Evolutionary conservation across 768 basidiomycete species (phyloP).

Genomic region (Rhizopogon salebrosus): DNA sequence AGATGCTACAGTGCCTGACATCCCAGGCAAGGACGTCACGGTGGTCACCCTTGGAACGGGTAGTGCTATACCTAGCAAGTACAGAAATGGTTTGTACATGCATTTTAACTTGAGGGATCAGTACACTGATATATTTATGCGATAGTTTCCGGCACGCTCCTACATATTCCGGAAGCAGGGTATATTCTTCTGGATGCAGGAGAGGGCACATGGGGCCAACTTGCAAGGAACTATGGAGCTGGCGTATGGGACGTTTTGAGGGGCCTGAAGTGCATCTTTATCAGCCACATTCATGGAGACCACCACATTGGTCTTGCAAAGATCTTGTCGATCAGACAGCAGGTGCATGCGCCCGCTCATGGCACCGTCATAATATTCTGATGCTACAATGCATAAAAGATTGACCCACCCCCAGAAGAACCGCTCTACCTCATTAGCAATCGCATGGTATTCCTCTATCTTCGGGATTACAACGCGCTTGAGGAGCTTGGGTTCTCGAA

Average conservation of each 20-base stretch:
- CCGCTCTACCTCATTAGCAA: slow-evolving; percentile 72
- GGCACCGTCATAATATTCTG: background rate
- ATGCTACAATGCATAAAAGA: slow-evolving; percentile 34
- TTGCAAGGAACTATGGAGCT: slow-evolving; percentile 68
- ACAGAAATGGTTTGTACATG: slow-evolving; percentile 68
- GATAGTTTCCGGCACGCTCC: slow-evolving; percentile 68
- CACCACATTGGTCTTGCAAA: slow-evolving; percentile 84
- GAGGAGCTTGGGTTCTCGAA: slow-evolving; percentile 64
- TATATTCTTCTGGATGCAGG: slow-evolving; percentile 84
- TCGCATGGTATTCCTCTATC: slow-evolving; percentile 52
- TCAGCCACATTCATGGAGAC: slow-evolving; percentile 90
- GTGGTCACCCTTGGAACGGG: slow-evolving; percentile 85
- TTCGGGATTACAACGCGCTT: slow-evolving; percentile 68
- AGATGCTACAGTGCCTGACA: slow-evolving; percentile 4
- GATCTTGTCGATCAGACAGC: slow-evolving; percentile 64
- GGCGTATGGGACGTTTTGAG: slow-evolving; percentile 57
- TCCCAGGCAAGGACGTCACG: slow-evolving; percentile 55
- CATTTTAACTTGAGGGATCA: background rate
- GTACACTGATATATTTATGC: background rate
- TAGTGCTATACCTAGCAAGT: slow-evolving; percentile 79
- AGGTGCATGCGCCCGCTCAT: slow-evolving; percentile 36
- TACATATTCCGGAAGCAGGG: slow-evolving; percentile 69
- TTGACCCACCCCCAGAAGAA: slow-evolving; percentile 52
- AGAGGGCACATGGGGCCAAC: slow-evolving; percentile 91
- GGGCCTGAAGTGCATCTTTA: slow-evolving; percentile 74